Evolutionary conservation across 257 asterid species (phyloP).

Genomic region (Fraxinus americana): DNA sequence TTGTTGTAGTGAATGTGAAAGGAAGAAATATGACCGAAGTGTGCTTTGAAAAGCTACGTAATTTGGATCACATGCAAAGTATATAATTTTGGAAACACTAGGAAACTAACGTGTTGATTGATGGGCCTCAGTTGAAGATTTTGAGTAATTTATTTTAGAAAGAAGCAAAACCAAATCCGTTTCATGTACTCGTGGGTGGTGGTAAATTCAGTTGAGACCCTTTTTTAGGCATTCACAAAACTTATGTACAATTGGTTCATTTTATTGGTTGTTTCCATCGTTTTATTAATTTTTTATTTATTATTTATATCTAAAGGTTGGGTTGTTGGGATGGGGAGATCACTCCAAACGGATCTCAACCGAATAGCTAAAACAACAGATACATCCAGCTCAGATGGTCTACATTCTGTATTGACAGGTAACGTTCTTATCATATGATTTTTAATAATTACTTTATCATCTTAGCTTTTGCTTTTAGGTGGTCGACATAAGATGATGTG

Average conservation of each 20-base stretch:
- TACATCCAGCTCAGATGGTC: slow-evolving; percentile 87
- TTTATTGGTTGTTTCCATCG: slow-evolving; percentile 8
- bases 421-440: slow-evolving; percentile 20
- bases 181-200: neutral
- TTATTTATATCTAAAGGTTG: slow-evolving; percentile 62
- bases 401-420: slow-evolving; percentile 96
- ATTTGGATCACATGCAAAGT: neutral
- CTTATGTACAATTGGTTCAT: slow-evolving; percentile 7
- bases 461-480: neutral
- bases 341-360: slow-evolving; percentile 89
- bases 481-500: neutral
- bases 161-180: neutral
- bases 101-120: neutral
- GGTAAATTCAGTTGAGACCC: neutral
- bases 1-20: no score
- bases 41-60: neutral
- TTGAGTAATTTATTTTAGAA: neutral
- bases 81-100: neutral
- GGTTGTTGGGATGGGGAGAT: slow-evolving; percentile 86
- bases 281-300: slow-evolving; percentile 4
- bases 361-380: slow-evolving; percentile 89
- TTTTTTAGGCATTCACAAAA: neutral
- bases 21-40: neutral
- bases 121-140: neutral
- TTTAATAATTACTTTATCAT: slow-evolving; percentile 12